phyloP scores from a whole-genome alignment of 2,329 filamentous ascomycete genomes.

The Emmonsiellopsis sp. region DNA sequence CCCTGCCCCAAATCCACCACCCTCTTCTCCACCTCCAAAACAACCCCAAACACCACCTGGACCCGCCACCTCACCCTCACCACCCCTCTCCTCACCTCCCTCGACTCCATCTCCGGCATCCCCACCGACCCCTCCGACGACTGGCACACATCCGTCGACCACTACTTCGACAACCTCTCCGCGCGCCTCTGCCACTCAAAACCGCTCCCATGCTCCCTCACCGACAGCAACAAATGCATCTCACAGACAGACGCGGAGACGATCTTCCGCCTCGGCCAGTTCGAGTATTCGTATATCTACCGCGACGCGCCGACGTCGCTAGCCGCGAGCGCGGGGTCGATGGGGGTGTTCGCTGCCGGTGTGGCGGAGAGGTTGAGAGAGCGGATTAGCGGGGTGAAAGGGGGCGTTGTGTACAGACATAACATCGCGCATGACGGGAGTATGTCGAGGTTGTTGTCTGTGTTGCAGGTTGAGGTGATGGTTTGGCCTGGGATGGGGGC shows the following conservation, averaged over 20 bases:
- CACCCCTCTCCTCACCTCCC: slow-evolving; percentile 43
- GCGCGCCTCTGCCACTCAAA: slow-evolving; percentile 67
- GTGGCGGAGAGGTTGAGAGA: slow-evolving; percentile 56
- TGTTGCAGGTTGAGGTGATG: slow-evolving; percentile 66
- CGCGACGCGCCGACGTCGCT: slow-evolving; percentile 57
- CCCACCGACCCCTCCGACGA: slow-evolving; percentile 38
- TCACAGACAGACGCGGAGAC: slow-evolving; percentile 53
- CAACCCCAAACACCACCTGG: slow-evolving; percentile 47
- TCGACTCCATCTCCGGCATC: slow-evolving; percentile 63
- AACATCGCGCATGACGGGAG: slow-evolving; percentile 76
- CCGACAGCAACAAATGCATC: slow-evolving; percentile 45
- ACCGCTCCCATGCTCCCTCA: slow-evolving; percentile 58
- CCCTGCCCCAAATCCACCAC: slow-evolving; percentile 46
- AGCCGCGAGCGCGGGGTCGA: slow-evolving; percentile 49
- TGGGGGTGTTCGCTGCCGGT: slow-evolving; percentile 67
- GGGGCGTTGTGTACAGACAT: slow-evolving; percentile 51
- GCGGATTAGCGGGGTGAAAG: slow-evolving; percentile 34
- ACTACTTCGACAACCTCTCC: slow-evolving; percentile 78
- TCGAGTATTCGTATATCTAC: slow-evolving; percentile 72
- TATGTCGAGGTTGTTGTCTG: slow-evolving; percentile 54
- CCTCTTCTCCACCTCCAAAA: slow-evolving; percentile 38
- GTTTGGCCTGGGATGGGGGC: slow-evolving; percentile 78
- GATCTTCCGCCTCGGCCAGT: slow-evolving; percentile 68
- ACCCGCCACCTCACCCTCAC: slow-evolving; percentile 52
- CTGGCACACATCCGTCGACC: slow-evolving; percentile 63